Percentiles rank a stretch among this genome's conserved stretches.
Evolutionary conservation across 2,329 filamentous ascomycete species (phyloP).

Genomic region (Fusarium papillatum): DNA sequence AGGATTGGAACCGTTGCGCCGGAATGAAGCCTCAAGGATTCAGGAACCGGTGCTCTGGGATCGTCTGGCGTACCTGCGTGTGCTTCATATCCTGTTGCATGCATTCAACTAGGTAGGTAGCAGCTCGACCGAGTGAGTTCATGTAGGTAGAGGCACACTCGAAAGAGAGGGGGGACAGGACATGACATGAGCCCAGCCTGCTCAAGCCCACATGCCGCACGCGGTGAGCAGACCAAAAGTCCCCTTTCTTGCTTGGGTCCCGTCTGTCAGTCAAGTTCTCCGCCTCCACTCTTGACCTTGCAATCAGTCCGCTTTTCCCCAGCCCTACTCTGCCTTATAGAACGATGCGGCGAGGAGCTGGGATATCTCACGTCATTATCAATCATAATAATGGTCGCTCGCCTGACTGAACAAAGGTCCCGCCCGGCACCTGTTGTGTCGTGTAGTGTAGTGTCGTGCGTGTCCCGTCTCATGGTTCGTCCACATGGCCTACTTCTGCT

Average conservation of each 20-base stretch:
- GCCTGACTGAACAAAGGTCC: neutral
- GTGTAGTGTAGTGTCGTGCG: neutral
- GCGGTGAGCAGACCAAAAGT: conserved; percentile 1
- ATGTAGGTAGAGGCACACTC: neutral
- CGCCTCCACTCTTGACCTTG: conserved; percentile 26
- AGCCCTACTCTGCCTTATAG: conserved; percentile 28
- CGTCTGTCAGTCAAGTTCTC: conserved; percentile 3
- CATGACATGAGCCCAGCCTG: neutral
- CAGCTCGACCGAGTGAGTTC: neutral
- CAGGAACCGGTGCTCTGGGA: neutral
- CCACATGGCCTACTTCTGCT: neutral
- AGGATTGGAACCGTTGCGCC: neutral
- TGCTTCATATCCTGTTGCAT: neutral
- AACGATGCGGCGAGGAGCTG: conserved; percentile 22
- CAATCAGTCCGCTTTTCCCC: conserved; percentile 29
- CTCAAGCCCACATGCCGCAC: neutral
- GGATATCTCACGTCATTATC: conserved; percentile 23
- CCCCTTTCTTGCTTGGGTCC: conserved; percentile 9
- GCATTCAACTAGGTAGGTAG: neutral
- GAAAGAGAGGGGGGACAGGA: neutral
- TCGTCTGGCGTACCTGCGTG: conserved; percentile 2
- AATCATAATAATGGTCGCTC: neutral
- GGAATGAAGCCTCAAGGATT: conserved; percentile 4
- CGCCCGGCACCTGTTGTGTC: neutral
- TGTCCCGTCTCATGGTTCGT: neutral